phyloP scores from a whole-genome alignment of 768 basidiomycete species.

The Russula virescens region DNA sequence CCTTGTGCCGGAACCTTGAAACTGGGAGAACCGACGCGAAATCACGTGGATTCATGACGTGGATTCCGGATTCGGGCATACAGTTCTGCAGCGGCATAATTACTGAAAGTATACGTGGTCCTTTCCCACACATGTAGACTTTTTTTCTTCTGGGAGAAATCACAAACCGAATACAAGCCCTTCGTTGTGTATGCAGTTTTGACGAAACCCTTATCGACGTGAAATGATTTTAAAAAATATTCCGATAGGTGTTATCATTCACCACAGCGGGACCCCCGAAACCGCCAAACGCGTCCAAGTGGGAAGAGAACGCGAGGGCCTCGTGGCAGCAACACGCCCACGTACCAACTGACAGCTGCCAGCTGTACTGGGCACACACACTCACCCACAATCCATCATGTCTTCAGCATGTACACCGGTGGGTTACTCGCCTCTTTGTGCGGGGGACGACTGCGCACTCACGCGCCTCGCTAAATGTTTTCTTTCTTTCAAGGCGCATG shows the following conservation, averaged over 20 bases:
- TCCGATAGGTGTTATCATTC: not conserved
- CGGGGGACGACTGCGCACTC: constrained; percentile 1
- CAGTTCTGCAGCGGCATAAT: no score
- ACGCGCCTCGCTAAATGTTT: not conserved
- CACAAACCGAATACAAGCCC: no score
- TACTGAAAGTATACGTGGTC: no score
- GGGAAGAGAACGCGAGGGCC: not conserved
- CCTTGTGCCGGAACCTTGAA: not conserved
- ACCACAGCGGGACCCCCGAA: constrained; percentile 3
- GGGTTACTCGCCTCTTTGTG: not conserved
- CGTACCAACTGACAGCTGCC: not conserved
- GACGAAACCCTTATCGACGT: no score
- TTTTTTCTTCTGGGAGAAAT: no score
- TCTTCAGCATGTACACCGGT: constrained; percentile 21
- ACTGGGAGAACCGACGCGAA: not conserved
- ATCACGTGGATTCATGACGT: constrained; percentile 13
- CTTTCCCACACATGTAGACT: no score
- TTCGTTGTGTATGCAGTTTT: no score
- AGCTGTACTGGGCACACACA: not conserved
- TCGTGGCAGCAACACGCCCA: no score
- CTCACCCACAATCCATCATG: constrained; percentile 9
- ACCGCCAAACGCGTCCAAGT: constrained; percentile 1
- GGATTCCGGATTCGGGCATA: no score
- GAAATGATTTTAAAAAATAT: no score
- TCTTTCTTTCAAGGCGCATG: constrained; percentile 16